Conservation (phyloP, 2,329 filamentous ascomycete genomes). For the Coniochaeta sp. region DNA sequence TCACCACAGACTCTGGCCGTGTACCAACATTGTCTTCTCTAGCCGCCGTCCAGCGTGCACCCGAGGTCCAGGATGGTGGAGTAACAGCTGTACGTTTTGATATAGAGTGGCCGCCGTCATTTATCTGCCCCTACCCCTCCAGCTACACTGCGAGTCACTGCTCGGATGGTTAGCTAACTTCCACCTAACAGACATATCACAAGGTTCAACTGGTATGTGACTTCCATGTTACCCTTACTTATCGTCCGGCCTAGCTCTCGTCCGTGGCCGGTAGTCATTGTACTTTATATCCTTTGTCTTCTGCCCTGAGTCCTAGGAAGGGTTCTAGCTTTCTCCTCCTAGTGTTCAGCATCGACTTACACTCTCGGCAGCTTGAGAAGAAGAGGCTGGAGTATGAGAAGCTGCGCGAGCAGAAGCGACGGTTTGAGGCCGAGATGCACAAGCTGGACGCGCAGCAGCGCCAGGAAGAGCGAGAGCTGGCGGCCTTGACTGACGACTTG, state of each 20-base stretch:
- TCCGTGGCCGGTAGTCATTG: not conserved
- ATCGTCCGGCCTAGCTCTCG: not conserved
- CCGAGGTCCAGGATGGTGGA: conserved; percentile 43
- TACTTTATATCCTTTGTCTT: not conserved
- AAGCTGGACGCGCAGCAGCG: conserved; percentile 79
- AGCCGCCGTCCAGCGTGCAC: conserved; percentile 36
- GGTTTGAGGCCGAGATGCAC: conserved; percentile 89
- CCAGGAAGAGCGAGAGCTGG: conserved; percentile 74
- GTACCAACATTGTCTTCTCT: conserved; percentile 66
- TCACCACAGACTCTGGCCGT: conserved; percentile 86
- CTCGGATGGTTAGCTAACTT: conserved; percentile 2
- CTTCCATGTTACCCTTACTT: not conserved
- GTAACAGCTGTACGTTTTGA: conserved; percentile 22
- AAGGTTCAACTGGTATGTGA: conserved; percentile 70
- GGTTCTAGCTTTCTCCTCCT: not conserved
- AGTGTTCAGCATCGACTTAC: not conserved
- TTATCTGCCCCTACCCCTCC: not conserved
- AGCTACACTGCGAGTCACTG: not conserved
- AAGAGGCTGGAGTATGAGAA: conserved; percentile 90
- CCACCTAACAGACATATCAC: conserved; percentile 47
- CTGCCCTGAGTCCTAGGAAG: not conserved
- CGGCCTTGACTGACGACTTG: conserved; percentile 76
- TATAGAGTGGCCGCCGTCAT: not conserved
- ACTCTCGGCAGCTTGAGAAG: conserved; percentile 66
- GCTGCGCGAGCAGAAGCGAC: conserved; percentile 78